Conservation (phyloP, 2,329 filamentous ascomycete genomes). For the Tolypocladium album region DNA sequence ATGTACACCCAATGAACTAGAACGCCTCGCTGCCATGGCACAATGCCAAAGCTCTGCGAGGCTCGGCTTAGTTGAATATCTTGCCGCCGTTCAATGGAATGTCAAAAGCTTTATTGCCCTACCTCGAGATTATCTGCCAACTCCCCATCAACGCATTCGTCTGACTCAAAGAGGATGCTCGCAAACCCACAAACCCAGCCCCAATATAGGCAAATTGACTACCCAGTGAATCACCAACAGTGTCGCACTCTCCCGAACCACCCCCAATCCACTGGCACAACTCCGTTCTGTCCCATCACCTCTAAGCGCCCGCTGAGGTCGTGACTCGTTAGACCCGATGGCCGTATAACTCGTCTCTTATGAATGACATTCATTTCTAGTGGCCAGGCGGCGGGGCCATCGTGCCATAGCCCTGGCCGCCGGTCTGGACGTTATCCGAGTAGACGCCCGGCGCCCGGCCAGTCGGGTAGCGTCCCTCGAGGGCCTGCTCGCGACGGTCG, state of each 20-base stretch:
- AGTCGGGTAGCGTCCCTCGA: constrained; percentile 42
- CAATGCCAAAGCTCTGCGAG: not conserved
- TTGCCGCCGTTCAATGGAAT: not conserved
- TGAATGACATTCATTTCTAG: not conserved
- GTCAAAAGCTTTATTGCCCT: not conserved
- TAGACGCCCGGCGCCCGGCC: constrained; percentile 58
- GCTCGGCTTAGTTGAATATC: not conserved
- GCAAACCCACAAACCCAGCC: not conserved
- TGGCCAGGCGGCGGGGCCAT: constrained; percentile 22
- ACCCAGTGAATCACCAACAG: not conserved
- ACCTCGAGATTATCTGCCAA: not conserved
- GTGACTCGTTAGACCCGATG: not conserved
- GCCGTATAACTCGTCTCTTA: not conserved
- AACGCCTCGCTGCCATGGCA: not conserved
- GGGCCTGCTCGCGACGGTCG: constrained; percentile 54
- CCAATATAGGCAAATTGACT: not conserved
- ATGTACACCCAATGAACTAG: not conserved
- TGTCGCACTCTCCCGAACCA: not conserved
- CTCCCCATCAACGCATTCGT: no score
- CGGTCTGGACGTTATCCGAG: constrained; percentile 60
- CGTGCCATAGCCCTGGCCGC: constrained; percentile 54
- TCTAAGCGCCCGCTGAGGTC: not conserved
- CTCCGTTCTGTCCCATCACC: not conserved
- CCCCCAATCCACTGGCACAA: not conserved
- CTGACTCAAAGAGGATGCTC: not conserved